phyloP scores from a whole-genome alignment of 1,284 basidiomycete genomes.

The Cerioporus squamosus region DNA sequence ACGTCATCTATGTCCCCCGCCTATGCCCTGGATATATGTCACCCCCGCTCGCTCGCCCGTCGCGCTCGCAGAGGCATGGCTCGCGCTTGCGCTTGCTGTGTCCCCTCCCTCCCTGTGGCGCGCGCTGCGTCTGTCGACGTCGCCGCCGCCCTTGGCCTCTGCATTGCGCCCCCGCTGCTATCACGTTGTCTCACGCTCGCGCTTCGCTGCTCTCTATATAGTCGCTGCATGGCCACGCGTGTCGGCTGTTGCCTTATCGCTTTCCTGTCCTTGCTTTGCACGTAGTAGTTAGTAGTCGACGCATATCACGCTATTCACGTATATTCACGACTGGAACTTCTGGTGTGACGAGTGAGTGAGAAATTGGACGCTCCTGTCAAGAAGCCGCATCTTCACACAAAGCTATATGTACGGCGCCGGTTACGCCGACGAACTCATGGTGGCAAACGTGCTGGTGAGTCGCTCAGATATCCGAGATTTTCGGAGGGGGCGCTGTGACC shows the following conservation, averaged over 20 bases:
- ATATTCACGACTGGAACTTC: slow-evolving; percentile 19
- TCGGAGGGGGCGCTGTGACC: too few species aligned
- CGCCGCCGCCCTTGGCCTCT: neutral
- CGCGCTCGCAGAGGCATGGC: slow-evolving; percentile 15
- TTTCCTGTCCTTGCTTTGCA: slow-evolving; percentile 12
- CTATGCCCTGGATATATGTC: slow-evolving; percentile 26
- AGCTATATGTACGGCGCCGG: too few species aligned
- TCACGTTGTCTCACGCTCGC: slow-evolving; percentile 11
- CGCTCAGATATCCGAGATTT: too few species aligned
- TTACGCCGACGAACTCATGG: too few species aligned
- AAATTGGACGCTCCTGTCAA: too few species aligned
- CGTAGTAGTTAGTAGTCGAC: slow-evolving; percentile 25
- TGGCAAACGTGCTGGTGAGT: too few species aligned
- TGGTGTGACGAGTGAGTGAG: neutral
- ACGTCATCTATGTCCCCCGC: slow-evolving; percentile 17
- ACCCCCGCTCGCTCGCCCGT: slow-evolving; percentile 10
- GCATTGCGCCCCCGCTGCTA: neutral
- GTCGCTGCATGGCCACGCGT: slow-evolving; percentile 17
- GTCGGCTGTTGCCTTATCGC: slow-evolving; percentile 5
- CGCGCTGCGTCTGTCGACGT: slow-evolving; percentile 4
- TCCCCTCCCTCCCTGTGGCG: neutral
- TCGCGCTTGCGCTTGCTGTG: slow-evolving; percentile 22
- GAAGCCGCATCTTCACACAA: too few species aligned
- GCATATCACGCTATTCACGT: slow-evolving; percentile 29
- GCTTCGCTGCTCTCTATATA: slow-evolving; percentile 2